Evolutionary conservation across 106 monocot genomes (phyloP), one percentile per base, ranked within the genome.

Genomic region (Dioscorea dumetorum): DNA sequence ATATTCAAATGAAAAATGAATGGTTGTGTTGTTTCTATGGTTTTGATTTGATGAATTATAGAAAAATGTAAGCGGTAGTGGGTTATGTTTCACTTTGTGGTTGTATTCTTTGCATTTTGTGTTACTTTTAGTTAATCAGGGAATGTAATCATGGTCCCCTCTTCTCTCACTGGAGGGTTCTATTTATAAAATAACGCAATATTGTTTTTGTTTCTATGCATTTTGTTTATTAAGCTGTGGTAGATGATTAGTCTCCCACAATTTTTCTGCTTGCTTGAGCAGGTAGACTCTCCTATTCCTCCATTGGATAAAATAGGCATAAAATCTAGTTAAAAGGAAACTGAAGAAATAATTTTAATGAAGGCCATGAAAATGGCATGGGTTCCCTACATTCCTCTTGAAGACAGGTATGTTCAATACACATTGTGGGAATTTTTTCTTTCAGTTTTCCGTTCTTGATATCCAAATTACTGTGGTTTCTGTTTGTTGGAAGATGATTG

Each of bases 281-380:
- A 99, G 99, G 99, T 99, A 12, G 85, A 80, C 57, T 93, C 87
- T 73, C 90, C 93, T 65, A 71, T 93, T 71, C 99, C 93, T 48
- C 99, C 93, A 22, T 93, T 93, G 73, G 99, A 99, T 69, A 90
- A 93, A 74, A 82, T 99, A 60, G 99, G 90, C 5, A 73, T 99
- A 70, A 99, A 87, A 75, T 99, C 99, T 49, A 75, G 93, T 22
- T 90, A 93, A 73, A 83, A 86, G 67, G 90, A 84, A 34, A 82
- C 80, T 4, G 99, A 99, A 76, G 93, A 99, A 18, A 93, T 99
- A 66, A 67, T 93, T 68, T 90, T 93, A 4, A 99, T 99, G 99
- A 90, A 90, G 73, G 73, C 82, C 60, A 99, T 93, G 99, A 90
- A 99, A 77, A 90, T 99, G 90, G 83, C 71, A 59, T 99, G 99